phyloP scores from a whole-genome alignment of 345 rosid species.

The Salix purpurea region DNA sequence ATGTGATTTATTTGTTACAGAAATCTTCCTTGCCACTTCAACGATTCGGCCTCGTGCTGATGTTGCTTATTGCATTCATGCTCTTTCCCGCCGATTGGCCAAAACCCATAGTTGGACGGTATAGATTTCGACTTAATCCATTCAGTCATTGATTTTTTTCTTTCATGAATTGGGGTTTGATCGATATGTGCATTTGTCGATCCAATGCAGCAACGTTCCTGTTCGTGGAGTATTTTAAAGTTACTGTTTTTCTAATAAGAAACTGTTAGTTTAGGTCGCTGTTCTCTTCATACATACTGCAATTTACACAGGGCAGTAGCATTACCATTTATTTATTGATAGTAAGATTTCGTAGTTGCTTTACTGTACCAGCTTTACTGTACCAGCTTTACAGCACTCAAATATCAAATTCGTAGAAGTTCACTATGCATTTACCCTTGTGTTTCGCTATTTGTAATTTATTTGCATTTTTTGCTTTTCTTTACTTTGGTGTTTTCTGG shows the following conservation, averaged over 20 bases:
- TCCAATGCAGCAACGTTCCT: not conserved
- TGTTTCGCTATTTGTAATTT: no score
- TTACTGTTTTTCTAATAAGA: not conserved
- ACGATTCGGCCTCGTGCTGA: constrained; percentile 84
- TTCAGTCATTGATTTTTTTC: not conserved
- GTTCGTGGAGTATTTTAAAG: not conserved
- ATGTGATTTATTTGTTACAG: constrained; percentile 31
- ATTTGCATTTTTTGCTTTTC: no score
- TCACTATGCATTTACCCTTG: no score
- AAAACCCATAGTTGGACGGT: constrained; percentile 95
- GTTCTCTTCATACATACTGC: no score
- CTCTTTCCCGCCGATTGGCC: constrained; percentile 71
- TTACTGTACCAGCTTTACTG: no score
- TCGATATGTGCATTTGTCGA: not conserved
- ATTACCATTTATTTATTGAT: no score
- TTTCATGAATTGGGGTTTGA: not conserved
- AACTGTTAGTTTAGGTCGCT: not conserved
- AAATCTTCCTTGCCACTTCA: constrained; percentile 65
- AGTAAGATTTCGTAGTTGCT: no score
- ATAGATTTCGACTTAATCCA: not conserved
- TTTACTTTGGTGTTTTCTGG: no score
- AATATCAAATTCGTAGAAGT: no score
- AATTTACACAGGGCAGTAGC: no score
- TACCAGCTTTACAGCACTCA: no score
- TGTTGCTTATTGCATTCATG: constrained; percentile 85